phyloP scores from a whole-genome alignment of 768 basidiomycete genomes.

The Hypholoma fasciculare region DNA sequence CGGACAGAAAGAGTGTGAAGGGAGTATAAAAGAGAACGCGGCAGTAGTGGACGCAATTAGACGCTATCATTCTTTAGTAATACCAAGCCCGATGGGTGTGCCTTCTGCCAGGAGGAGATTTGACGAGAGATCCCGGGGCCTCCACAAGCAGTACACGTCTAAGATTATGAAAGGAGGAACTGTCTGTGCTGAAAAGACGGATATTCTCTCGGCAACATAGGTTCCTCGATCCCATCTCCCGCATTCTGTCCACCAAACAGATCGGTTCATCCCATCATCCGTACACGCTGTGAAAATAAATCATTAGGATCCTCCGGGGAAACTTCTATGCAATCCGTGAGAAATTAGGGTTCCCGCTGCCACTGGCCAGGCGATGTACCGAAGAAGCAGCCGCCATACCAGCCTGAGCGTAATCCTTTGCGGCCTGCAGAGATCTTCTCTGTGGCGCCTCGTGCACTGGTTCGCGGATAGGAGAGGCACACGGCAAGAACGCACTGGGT shows the following conservation, averaged over 20 bases:
- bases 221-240: slow-evolving; percentile 17
- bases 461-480: background rate
- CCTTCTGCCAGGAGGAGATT: slow-evolving; percentile 24
- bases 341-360: slow-evolving; percentile 5
- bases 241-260: slow-evolving; percentile 28
- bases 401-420: slow-evolving; percentile 7
- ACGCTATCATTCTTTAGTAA: slow-evolving; percentile 31
- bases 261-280: slow-evolving; percentile 28
- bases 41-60: slow-evolving; percentile 26
- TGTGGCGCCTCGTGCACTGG: background rate
- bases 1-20: slow-evolving; percentile 22
- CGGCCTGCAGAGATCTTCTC: background rate
- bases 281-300: slow-evolving; percentile 10
- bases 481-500: background rate
- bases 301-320: slow-evolving; percentile 20
- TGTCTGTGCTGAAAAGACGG: slow-evolving; percentile 16
- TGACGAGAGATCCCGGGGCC: slow-evolving; percentile 26
- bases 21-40: slow-evolving; percentile 40
- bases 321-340: slow-evolving; percentile 23
- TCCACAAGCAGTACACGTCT: slow-evolving; percentile 26
- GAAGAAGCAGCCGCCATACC: background rate
- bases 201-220: slow-evolving; percentile 27
- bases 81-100: slow-evolving; percentile 23
- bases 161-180: slow-evolving; percentile 10
- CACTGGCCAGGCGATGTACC: background rate